These are phyloP conservation scores for Colletotrichum sp. DNA, from an alignment of 2,329 filamentous ascomycete species.

Conservation along the genomic window DNA sequence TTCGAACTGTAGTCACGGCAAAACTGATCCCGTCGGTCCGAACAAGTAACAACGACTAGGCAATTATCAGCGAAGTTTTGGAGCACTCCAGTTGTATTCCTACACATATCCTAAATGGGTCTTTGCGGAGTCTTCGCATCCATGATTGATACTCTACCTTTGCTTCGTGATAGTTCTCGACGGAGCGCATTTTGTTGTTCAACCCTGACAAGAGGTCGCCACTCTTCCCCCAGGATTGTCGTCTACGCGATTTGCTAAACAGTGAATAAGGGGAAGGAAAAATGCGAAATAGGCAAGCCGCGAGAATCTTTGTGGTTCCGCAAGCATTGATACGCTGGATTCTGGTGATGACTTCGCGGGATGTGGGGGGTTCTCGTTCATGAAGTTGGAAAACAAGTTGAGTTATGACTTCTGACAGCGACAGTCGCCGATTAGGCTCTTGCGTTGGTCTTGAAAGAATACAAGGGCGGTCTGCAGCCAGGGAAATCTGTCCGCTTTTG, in stretches of 20 bases:
- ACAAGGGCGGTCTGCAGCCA: background rate
- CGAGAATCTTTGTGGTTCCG: background rate
- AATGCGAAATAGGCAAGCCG: background rate
- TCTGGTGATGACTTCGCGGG: background rate
- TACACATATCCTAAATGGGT: background rate
- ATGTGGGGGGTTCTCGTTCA: background rate
- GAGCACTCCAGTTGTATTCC: background rate
- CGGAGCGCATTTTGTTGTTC: background rate
- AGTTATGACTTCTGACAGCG: background rate
- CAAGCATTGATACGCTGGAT: background rate
- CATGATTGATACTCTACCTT: background rate
- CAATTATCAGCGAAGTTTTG: background rate
- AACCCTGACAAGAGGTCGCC: background rate
- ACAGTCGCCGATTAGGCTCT: background rate
- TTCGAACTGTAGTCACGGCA: background rate
- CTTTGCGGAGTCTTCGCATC: background rate
- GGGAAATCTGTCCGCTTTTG: background rate
- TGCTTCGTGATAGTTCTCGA: background rate
- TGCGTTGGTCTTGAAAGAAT: background rate
- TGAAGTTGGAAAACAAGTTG: background rate
- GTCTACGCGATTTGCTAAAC: background rate
- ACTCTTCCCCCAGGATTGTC: too few relatives aligned
- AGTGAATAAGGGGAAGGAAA: background rate
- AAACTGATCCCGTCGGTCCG: background rate
- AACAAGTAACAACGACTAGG: background rate